Percentiles rank a stretch among this genome's conserved stretches.
phyloP scores from a whole-genome alignment of 192 early-diverging fungal species.

The Chytriomyces sp. region DNA sequence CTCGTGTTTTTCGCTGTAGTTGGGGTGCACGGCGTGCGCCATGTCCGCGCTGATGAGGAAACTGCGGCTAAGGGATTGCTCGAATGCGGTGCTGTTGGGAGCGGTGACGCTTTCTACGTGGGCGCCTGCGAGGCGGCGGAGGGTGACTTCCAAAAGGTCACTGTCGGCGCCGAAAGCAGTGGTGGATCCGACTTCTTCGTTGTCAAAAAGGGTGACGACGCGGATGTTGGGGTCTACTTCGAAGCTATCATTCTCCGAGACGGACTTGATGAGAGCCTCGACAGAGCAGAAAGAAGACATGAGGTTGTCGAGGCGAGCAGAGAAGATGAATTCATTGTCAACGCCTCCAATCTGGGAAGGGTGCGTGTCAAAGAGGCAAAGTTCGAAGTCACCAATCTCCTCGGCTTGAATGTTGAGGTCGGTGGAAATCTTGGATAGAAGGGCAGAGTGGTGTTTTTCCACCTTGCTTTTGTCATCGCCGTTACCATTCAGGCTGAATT shows the following conservation, averaged over 20 bases:
- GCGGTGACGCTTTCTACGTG: slow-evolving; percentile 30
- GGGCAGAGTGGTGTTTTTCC: slow-evolving; percentile 77
- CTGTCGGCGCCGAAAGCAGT: slow-evolving; percentile 95
- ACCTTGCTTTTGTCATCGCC: slow-evolving; percentile 26
- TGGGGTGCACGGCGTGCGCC: slow-evolving; percentile 88
- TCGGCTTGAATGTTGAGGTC: slow-evolving; percentile 70
- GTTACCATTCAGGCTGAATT: slow-evolving; percentile 31
- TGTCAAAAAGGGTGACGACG: slow-evolving; percentile 91
- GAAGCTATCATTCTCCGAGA: slow-evolving; percentile 35
- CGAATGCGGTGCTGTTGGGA: slow-evolving; percentile 76
- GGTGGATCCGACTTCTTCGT: slow-evolving; percentile 94
- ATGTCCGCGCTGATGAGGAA: slow-evolving; percentile 76
- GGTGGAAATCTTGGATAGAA: slow-evolving; percentile 76
- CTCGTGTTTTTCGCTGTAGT: slow-evolving; percentile 93
- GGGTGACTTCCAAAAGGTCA: slow-evolving; percentile 63
- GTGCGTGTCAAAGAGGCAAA: slow-evolving; percentile 96
- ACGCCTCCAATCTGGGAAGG: slow-evolving; percentile 86
- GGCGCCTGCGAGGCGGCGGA: slow-evolving; percentile 41
- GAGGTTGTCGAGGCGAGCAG: slow-evolving; percentile 93
- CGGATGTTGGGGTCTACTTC: slow-evolving; percentile 75
- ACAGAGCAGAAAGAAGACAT: slow-evolving; percentile 94
- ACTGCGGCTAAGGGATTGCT: slow-evolving; percentile 81
- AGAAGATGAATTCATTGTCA: slow-evolving; percentile 91
- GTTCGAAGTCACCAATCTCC: slow-evolving; percentile 93
- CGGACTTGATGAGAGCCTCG: slow-evolving; percentile 62